Evolutionary conservation across 106 monocot genomes (phyloP).

Genomic region (Platanthera zijinensis): DNA sequence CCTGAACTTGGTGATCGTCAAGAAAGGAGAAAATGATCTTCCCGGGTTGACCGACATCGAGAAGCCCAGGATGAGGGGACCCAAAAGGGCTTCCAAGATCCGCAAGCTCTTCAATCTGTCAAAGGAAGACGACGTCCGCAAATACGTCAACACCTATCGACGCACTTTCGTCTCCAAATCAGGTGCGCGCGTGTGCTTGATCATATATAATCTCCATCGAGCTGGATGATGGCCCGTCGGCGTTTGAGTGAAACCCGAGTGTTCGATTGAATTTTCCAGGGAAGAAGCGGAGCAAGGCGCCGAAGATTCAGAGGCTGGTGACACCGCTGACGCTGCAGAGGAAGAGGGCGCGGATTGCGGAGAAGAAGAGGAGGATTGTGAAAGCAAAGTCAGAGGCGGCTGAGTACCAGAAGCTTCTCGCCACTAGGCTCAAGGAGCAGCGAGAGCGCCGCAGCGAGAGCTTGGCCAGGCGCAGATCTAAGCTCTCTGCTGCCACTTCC

Average conservation of each 20-base stretch:
- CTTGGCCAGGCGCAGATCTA: constrained; percentile 24
- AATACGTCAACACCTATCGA: constrained; percentile 27
- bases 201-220: too few relatives aligned
- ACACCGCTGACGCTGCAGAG: constrained; percentile 24
- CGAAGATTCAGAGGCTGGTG: constrained; percentile 26
- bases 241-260: too few relatives aligned
- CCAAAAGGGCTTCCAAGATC: constrained; percentile 31
- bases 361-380: constrained; percentile 24
- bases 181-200: neutral
- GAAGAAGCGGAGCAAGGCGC: constrained; percentile 21
- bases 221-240: too few relatives aligned
- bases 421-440: constrained; percentile 24
- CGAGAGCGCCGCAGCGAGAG: constrained; percentile 23
- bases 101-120: constrained; percentile 31
- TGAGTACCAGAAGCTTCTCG: constrained; percentile 30
- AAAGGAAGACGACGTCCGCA: constrained; percentile 28
- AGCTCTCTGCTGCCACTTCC: constrained; percentile 18
- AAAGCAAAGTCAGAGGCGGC: constrained; percentile 27
- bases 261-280: neutral
- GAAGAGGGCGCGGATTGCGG: constrained; percentile 20
- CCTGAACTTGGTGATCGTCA: constrained; percentile 24
- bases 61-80: constrained; percentile 31
- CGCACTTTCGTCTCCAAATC: constrained; percentile 13
- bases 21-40: constrained; percentile 28
- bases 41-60: constrained; percentile 26